A percentile compares a stretch with the other conserved stretches of the same genome.
phyloP scores from a whole-genome alignment of 805 yeast species.

The Kodamaea restingae region DNA sequence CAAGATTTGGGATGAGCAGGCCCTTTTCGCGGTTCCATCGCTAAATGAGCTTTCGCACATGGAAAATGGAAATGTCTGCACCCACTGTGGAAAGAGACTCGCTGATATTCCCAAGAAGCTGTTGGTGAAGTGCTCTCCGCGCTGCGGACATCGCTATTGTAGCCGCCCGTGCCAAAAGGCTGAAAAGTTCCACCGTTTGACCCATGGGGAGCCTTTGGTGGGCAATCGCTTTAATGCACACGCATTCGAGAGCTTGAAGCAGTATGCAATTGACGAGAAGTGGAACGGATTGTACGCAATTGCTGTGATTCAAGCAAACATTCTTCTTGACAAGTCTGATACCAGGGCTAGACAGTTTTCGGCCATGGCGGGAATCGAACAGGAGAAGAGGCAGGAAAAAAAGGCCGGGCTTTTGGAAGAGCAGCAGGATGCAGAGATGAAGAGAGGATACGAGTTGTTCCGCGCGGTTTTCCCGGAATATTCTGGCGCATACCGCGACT shows the following conservation, averaged over 20 bases:
- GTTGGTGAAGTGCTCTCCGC: slow-evolving; percentile 25
- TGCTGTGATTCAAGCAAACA: slow-evolving; percentile 51
- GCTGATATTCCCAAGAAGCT: slow-evolving; percentile 30
- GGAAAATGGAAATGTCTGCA: slow-evolving; percentile 61
- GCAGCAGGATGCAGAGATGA: slow-evolving; percentile 58
- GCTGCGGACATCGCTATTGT: slow-evolving; percentile 70
- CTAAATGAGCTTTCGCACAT: slow-evolving; percentile 60
- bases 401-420: slow-evolving; percentile 54
- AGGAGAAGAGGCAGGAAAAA: slow-evolving; percentile 58
- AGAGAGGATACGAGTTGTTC: slow-evolving; percentile 50
- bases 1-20: slow-evolving; percentile 56
- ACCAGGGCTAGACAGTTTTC: slow-evolving; percentile 43
- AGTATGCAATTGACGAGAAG: slow-evolving; percentile 57
- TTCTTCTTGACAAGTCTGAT: slow-evolving; percentile 41
- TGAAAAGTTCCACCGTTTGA: slow-evolving; percentile 30
- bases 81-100: slow-evolving; percentile 57
- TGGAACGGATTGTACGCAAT: slow-evolving; percentile 69
- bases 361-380: slow-evolving; percentile 67
- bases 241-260: slow-evolving; percentile 54
- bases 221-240: slow-evolving; percentile 31
- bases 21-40: slow-evolving; percentile 63
- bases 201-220: slow-evolving; percentile 40
- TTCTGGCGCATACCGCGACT: slow-evolving; percentile 46
- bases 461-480: slow-evolving; percentile 43
- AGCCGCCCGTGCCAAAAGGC: slow-evolving; percentile 52